Percentiles rank a stretch among this genome's conserved stretches.
Evolutionary conservation across 2,329 filamentous ascomycete species (phyloP).

Genomic region (Neonectria faginata): DNA sequence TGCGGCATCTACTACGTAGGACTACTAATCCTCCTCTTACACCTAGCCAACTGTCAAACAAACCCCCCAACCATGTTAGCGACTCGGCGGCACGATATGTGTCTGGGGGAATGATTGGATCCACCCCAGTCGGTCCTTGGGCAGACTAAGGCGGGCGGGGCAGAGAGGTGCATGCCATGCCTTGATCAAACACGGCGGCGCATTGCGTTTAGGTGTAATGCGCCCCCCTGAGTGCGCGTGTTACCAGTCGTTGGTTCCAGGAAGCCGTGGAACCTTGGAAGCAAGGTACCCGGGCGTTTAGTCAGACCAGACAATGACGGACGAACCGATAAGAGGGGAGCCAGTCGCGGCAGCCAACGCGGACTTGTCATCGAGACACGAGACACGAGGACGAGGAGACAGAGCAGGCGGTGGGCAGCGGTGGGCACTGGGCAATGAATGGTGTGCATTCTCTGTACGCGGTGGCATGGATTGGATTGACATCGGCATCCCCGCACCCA

Average conservation of each 20-base stretch:
- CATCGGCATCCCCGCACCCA: conserved; percentile 19
- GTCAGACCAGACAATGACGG: conserved; percentile 1
- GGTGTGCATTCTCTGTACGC: conserved; percentile 1
- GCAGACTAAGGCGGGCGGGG: neutral
- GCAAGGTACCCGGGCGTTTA: conserved; percentile 1
- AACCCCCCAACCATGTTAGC: conserved; percentile 18
- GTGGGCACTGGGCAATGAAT: conserved; percentile 7
- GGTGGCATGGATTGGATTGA: neutral
- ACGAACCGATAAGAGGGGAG: neutral
- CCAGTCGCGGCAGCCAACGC: conserved; percentile 8
- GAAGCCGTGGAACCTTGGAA: neutral
- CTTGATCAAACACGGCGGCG: conserved; percentile 6
- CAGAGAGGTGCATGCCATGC: conserved; percentile 15
- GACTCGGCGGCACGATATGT: conserved; percentile 15
- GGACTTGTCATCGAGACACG: conserved; percentile 13
- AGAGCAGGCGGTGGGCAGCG: conserved; percentile 20
- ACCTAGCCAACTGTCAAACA: conserved; percentile 14
- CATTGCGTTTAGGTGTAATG: conserved; percentile 11
- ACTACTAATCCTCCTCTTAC: neutral
- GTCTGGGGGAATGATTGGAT: conserved; percentile 22
- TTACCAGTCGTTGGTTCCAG: neutral
- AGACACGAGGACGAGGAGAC: conserved; percentile 20
- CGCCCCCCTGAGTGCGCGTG: conserved; percentile 4
- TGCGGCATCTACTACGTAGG: neutral
- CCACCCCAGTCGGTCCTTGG: conserved; percentile 9